Conservation (phyloP, 352 stramenopile genomes). For the Pythium volutum region DNA sequence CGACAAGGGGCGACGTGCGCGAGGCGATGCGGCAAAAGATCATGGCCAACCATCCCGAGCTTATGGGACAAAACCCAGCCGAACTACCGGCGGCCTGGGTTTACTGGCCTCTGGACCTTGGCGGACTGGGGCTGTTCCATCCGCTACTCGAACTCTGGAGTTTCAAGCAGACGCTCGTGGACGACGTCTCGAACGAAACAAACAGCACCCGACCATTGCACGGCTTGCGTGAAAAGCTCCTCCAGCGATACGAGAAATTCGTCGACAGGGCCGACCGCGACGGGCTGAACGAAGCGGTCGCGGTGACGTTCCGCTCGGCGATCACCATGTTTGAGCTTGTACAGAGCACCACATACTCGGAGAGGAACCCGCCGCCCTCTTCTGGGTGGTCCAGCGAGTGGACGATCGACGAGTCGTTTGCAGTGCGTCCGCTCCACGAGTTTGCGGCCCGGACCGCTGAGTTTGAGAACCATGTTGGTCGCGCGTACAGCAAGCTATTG, state of each 20-base stretch:
- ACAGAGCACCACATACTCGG: neutral
- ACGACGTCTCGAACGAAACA: neutral
- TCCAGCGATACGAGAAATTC: neutral
- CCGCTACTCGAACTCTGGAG: slow-evolving; percentile 28
- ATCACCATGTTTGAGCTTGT: neutral
- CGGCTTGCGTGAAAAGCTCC: neutral
- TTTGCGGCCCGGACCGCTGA: neutral
- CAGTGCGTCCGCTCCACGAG: neutral
- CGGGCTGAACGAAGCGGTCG: neutral
- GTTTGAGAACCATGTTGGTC: neutral
- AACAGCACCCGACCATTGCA: neutral
- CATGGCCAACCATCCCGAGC: neutral
- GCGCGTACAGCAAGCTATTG: neutral
- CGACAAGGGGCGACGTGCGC: slow-evolving; percentile 35
- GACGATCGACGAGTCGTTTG: slow-evolving; percentile 1
- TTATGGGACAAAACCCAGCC: neutral
- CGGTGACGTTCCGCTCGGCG: neutral
- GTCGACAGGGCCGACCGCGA: neutral
- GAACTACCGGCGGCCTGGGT: slow-evolving; percentile 32
- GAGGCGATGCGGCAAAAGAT: slow-evolving; percentile 25
- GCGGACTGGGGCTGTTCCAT: slow-evolving; percentile 42
- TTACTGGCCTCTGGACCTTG: slow-evolving; percentile 38
- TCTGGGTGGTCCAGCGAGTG: neutral
- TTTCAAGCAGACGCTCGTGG: neutral
- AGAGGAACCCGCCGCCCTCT: neutral